phyloP scores from a whole-genome alignment of 805 yeast genomes.

The Hermanozyma aechmeae region DNA sequence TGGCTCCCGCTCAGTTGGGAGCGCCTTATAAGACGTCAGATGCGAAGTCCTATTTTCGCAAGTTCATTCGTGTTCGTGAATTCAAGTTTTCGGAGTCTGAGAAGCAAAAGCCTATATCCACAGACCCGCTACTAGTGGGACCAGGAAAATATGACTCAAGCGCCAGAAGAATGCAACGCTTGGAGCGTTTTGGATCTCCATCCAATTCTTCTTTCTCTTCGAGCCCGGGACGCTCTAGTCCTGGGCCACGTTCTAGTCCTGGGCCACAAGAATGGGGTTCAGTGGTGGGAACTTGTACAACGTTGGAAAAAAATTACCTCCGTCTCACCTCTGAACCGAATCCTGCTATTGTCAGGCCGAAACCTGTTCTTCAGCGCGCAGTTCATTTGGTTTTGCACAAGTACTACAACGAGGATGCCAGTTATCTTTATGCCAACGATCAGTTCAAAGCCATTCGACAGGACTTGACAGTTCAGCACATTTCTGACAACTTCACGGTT shows the following conservation, averaged over 20 bases:
- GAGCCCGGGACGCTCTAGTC: too few relatives aligned
- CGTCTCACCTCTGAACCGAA: conserved; percentile 89
- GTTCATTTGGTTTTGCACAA: conserved; percentile 44
- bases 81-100: too few relatives aligned
- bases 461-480: conserved; percentile 86
- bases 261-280: too few relatives aligned
- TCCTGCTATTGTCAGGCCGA: conserved; percentile 76
- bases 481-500: conserved; percentile 68
- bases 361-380: conserved; percentile 48
- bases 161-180: conserved; percentile 33
- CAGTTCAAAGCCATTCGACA: conserved; percentile 91
- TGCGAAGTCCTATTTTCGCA: too few relatives aligned
- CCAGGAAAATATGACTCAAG: conserved; percentile 15
- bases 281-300: conserved; percentile 53
- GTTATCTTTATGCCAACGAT: conserved; percentile 73
- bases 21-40: too few relatives aligned
- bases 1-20: too few relatives aligned
- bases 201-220: too few relatives aligned
- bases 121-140: too few relatives aligned
- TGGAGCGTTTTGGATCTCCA: conserved; percentile 47
- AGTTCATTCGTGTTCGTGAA: too few relatives aligned
- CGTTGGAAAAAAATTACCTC: conserved; percentile 68
- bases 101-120: too few relatives aligned
- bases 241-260: too few relatives aligned
- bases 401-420: conserved; percentile 34